Base-by-base conservation (phyloP, 176 grass and related monocot species). In the Ensete glaucum region DNA sequence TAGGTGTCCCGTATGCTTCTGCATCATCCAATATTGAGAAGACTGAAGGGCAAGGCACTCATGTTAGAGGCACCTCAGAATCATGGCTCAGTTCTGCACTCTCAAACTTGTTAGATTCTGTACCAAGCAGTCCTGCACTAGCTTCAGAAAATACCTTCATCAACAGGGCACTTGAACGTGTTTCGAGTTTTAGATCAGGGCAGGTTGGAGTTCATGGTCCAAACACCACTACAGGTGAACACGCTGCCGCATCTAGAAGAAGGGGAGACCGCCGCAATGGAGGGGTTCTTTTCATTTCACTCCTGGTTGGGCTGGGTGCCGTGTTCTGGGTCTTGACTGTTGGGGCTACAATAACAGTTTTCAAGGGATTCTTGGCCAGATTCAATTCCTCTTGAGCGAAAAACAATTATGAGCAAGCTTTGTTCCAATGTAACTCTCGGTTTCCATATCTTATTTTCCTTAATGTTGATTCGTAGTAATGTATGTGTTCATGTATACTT, bases 141-240 rank as follows among this genome's bases (percentile, higher is more conserved):
- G 92, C 92, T 51, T 88, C 86, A 66, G 92, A 96, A 76, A 86
- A 75, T 21, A 79, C 62, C 64, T 80, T 84, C 51, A 79, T 96
- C n/a, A 85, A 79, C 64, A 84, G 72, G 77, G 87, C 91, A 60
- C 62, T 91, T 60, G 80, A 88, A 20, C 89, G 89, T 69, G 88
- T 92, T 57, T 92, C 92, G 56, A 96, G 85, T 80, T 96, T 96
- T 69, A 89, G 83, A 25, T 77, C 77, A 53, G 83, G 89, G 22
- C 89, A 83, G 75, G 29, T 52, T 67, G 57, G 67, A 80, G 53
- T 11, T 48, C 77, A 56, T 34, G 75, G 58, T 10, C 67, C 50
- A 29, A 66, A 77, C 64, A 57, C 50, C 72, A 75, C 19, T 51
- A 70, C 43, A 52, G 67, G 19, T 12, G 34, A 16, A 11, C 67